These are phyloP conservation scores for Talaromyces piceae DNA, from an alignment of 2,329 filamentous ascomycete species.

Conservation along the genomic window DNA sequence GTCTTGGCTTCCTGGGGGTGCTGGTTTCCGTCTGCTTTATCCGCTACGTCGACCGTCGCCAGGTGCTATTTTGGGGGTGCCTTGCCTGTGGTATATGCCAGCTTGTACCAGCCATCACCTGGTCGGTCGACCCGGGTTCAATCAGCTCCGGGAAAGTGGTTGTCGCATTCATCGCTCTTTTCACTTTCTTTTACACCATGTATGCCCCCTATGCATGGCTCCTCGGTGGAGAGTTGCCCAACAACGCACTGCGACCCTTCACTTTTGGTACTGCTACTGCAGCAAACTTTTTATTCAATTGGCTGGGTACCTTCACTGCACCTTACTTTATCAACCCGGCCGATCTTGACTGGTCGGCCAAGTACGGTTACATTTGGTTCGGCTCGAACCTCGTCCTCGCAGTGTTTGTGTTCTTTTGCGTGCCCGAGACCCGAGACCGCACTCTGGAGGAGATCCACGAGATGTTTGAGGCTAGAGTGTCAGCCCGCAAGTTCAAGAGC, in stretches of 20 bases:
- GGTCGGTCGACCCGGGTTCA: neutral
- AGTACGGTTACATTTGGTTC: constrained; percentile 36
- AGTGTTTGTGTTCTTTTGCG: constrained; percentile 24
- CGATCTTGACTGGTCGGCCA: constrained; percentile 28
- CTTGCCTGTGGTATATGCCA: constrained; percentile 4
- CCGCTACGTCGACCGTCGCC: constrained; percentile 1
- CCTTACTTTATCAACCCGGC: constrained; percentile 40
- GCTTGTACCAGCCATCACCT: constrained; percentile 2
- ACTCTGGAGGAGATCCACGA: constrained; percentile 20
- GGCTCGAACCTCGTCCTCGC: constrained; percentile 28
- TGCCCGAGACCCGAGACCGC: constrained; percentile 23
- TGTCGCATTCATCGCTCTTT: constrained; percentile 3
- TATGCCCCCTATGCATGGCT: constrained; percentile 25
- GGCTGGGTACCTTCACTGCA: constrained; percentile 34
- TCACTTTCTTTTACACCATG: constrained; percentile 2
- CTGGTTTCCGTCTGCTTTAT: neutral
- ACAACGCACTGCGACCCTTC: constrained; percentile 33
- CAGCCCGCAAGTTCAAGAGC: constrained; percentile 2
- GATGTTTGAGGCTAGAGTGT: constrained; percentile 3
- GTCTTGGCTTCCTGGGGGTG: neutral
- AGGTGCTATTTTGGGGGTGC: neutral
- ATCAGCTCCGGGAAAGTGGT: constrained; percentile 1
- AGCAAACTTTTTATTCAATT: constrained; percentile 35
- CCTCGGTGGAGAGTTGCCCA: constrained; percentile 34
- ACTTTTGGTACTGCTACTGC: constrained; percentile 34